These are phyloP conservation scores for Globisporangium perplexum DNA, from an alignment of 352 stramenopile species.

Conservation along the genomic window DNA sequence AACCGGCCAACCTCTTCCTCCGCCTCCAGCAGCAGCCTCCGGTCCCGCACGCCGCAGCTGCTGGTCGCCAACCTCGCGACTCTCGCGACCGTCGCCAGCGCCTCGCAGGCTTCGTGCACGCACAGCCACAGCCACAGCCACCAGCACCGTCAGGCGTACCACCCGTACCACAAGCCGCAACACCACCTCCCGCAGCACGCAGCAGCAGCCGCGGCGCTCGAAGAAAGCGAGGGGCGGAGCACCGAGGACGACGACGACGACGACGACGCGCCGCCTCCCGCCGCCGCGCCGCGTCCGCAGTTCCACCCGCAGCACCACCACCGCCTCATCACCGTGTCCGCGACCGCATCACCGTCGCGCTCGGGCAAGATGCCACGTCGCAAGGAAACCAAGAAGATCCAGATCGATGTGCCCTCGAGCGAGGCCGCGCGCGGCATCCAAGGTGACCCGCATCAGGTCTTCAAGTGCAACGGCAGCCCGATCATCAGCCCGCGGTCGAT, in stretches of 20 bases:
- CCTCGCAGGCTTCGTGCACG: neutral
- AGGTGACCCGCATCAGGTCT: slow-evolving; percentile 41
- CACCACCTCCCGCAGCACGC: neutral
- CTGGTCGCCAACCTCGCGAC: slow-evolving; percentile 13
- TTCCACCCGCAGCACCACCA: slow-evolving; percentile 17
- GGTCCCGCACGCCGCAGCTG: slow-evolving; percentile 5
- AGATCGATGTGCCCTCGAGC: slow-evolving; percentile 30
- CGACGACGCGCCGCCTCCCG: slow-evolving; percentile 1
- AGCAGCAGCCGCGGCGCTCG: neutral
- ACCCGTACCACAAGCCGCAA: slow-evolving; percentile 13
- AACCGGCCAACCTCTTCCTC: neutral
- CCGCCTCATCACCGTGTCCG: slow-evolving; percentile 9
- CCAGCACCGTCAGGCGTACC: slow-evolving; percentile 13
- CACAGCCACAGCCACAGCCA: slow-evolving; percentile 3
- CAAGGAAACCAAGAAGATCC: slow-evolving; percentile 48
- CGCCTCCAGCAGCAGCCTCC: neutral
- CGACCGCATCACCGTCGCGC: neutral
- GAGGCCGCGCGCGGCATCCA: slow-evolving; percentile 12
- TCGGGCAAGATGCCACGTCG: slow-evolving; percentile 32
- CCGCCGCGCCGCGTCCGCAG: slow-evolving; percentile 1
- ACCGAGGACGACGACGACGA: slow-evolving; percentile 4
- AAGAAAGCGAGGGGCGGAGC: neutral
- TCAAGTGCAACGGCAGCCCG: slow-evolving; percentile 48
- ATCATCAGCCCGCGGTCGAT: slow-evolving; percentile 71
- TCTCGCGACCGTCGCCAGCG: slow-evolving; percentile 7